phyloP scores from a whole-genome alignment of 805 yeast species.

The Saturnispora gosingensis region DNA sequence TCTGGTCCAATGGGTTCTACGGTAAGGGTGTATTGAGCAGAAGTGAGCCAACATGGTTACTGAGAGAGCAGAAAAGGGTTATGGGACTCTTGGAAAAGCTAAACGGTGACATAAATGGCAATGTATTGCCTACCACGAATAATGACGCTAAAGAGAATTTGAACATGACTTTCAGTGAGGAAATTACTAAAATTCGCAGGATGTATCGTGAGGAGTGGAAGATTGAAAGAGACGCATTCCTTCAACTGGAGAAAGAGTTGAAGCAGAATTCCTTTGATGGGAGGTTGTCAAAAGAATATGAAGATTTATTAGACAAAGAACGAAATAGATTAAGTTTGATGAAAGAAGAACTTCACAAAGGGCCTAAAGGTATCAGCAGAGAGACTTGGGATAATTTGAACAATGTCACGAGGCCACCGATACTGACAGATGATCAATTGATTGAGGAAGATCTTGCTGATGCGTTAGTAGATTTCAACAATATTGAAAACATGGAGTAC shows the following conservation, averaged over 20 bases:
- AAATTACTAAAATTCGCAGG: slow-evolving; percentile 65
- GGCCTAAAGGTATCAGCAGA: slow-evolving; percentile 7
- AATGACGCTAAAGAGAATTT: neutral
- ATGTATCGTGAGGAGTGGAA: slow-evolving; percentile 67
- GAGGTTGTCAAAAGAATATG: slow-evolving; percentile 7
- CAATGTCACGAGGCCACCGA: neutral
- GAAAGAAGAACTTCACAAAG: slow-evolving; percentile 14
- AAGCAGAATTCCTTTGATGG: slow-evolving; percentile 15
- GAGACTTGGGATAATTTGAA: neutral
- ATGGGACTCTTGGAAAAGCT: slow-evolving; percentile 14
- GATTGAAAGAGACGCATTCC: slow-evolving; percentile 51
- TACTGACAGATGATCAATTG: slow-evolving; percentile 5
- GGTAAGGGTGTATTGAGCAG: slow-evolving; percentile 88
- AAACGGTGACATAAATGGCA: neutral
- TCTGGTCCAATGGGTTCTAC: slow-evolving; percentile 86
- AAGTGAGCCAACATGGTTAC: slow-evolving; percentile 86
- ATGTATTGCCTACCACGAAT: neutral
- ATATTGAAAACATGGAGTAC: slow-evolving; percentile 30
- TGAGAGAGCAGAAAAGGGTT: slow-evolving; percentile 52
- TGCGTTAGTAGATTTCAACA: slow-evolving; percentile 22
- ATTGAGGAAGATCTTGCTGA: slow-evolving; percentile 31
- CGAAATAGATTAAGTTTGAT: slow-evolving; percentile 20
- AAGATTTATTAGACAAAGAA: slow-evolving; percentile 28
- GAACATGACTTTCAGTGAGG: slow-evolving; percentile 48
- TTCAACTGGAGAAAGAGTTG: slow-evolving; percentile 33